Evolutionary conservation across 164 flowering plant species (phyloP), one percentile per base, ranked within the genome.

Genomic region (Sedum album): DNA sequence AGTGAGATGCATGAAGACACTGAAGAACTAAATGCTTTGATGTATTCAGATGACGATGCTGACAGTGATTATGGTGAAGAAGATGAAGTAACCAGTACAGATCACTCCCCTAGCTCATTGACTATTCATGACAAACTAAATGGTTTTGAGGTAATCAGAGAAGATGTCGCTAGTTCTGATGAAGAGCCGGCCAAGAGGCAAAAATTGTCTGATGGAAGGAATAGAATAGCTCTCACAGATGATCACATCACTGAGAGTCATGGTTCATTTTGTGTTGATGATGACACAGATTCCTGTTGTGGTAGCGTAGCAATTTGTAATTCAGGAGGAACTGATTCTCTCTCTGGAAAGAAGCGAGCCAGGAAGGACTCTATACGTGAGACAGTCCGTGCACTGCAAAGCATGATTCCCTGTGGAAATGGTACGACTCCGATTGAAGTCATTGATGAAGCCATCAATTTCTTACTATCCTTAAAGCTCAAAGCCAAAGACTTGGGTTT

Each of bases 1-100:
- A 86, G 86, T 70, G 95, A 87, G 75, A 83, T 84, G 93, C 92
- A 76, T 18, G 98, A 93, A 73, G 89, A 93, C 70, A 83, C 96
- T n/a, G 96, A 89, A 68, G 96, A n/a, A n/a, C n/a, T n/a, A n/a
- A n/a, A n/a, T n/a, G n/a, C n/a, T n/a, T n/a, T n/a, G n/a, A n/a
- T n/a, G n/a, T n/a, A n/a, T n/a, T n/a, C n/a, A n/a, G n/a, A n/a
- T n/a, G n/a, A n/a, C n/a, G n/a, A n/a, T n/a, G 90, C 65, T 75
- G 31, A 60, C 28, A 14, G 36, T 61, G 65, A 61, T 61, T 39
- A 39, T 14, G 13, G 13, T 4, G n/a, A 26, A 23, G 63, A 15
- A 10, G 28, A 17, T 18, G 26, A 38, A 14, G n/a, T 14, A 57
- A 36, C 1, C 38, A 62, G 65, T 36, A 61, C 65, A 2, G 65